Base-by-base conservation (phyloP, 495 filamentous ascomycete genomes). In the Ascodesmis nigricans region DNA sequence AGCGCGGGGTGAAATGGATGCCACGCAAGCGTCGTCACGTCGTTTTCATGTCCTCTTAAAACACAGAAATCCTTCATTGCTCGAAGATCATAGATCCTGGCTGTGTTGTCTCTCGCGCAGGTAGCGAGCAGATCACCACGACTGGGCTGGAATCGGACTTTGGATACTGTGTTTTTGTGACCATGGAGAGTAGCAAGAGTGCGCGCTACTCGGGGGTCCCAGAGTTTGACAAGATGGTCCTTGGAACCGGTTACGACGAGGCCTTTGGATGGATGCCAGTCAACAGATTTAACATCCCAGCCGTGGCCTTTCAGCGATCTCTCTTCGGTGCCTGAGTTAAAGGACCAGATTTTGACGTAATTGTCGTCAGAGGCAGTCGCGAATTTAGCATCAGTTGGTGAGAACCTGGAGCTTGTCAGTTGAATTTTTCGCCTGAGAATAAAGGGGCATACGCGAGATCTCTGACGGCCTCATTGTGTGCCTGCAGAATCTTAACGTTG, bases 31-130 rank as follows among this genome's bases (percentile, higher is more conserved):
- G 83, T 84, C 13, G 80, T 90, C 24, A 97, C 73, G 40, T 91
- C 87, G 56, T 92, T 92, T 41, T 95, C 82, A 44, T 93, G 80
- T 9, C 87, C 84, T 32, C 76, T 69, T 11, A 97, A 63, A 21
- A 97, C 69, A 46, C 77, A 76, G 29, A 93, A 78, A 53, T 97
- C 87, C 35, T 90, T 75, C 87, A 97, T 95, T 75, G 91, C 92
- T 9, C 87, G 75, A 21, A 97, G 60, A 52, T 97, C 87, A 44
- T 93, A 92, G 6, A 97, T 67, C 28, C 87, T 69, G 21, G 81
- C 81, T 3, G 76, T 87, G 48, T 84, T 76, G 46, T 97, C 87
- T 42, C 87, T 69, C 11, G 81, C 90, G 18, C 79, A 84, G 0
- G 87, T 90, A 22, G 87, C 87, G 19, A 97, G 64, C 18, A 91